Base-by-base conservation (phyloP, 495 filamentous ascomycete genomes). In the Aspergillus coremiiformis region DNA sequence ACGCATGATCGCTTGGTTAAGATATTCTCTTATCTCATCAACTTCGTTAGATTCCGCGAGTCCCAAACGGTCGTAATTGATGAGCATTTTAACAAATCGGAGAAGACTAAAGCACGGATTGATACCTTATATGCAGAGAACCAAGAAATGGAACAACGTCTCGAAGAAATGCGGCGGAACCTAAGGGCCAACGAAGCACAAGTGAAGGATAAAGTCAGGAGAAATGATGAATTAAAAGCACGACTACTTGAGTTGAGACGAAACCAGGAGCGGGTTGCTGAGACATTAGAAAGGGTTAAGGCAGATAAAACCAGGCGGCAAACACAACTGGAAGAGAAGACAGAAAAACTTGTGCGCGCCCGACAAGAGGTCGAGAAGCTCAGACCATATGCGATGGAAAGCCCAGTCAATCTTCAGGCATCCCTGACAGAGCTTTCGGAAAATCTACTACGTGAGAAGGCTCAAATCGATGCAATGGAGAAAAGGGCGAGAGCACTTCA, bases 11-110 rank as follows among this genome's bases (percentile, higher is more conserved):
- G 93, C 47, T 79, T 98, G 5, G 84, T 88, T 53, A 90, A 88
- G 68, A 90, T 96, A 52, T 90, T 97, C 61, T 92, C 86, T 23
- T 96, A 96, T 63, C 76, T 97, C 47, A 97, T 98, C 70, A 98
- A 98, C 70, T 98, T 98, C 69, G 90, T 96, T 45, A 81, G 93
- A 44, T 98, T 96, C 70, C 87, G 94, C 54, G 91, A 95, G 71
- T 87, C 83, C 49, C 90, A 95, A 69, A 88, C 86, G 6, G 69
- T 74, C 12, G 79, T 89, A 2, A 95, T 96, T 43, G 89, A 93
- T 57, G 85, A 91, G 63, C 88, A 97, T 66, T 92, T 90, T 72
- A 90, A 94, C 73, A 88, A 87, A 58, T 78, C 87, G 15, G 90
- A 97, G 65, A 80, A 77, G 52, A 89, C 86, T 0, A 95, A 95